Evolutionary conservation across 805 yeast species (phyloP).

Genomic region (Ogataea saltuana): DNA sequence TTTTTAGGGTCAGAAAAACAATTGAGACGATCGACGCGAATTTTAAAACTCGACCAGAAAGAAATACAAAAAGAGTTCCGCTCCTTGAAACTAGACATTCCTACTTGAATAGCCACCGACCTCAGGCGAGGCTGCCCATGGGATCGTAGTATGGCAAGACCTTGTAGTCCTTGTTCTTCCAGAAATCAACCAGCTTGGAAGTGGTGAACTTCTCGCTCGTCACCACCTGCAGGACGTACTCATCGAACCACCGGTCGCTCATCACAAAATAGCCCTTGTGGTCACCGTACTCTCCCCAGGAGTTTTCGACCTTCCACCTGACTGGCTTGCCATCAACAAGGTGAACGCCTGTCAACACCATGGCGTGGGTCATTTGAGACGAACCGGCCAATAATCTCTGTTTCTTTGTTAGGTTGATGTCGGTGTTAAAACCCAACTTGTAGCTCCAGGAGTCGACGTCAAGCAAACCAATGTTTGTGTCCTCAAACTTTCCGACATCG

Average conservation of each 20-base stretch:
- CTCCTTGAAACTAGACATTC: not conserved
- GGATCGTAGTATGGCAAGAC: slow-evolving; percentile 74
- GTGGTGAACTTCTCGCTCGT: slow-evolving; percentile 37
- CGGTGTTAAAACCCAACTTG: slow-evolving; percentile 51
- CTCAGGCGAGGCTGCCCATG: slow-evolving; percentile 70
- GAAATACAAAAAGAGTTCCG: not conserved
- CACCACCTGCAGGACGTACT: slow-evolving; percentile 73
- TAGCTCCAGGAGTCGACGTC: slow-evolving; percentile 73
- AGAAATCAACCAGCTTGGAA: slow-evolving; percentile 43
- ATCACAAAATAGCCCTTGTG: slow-evolving; percentile 69
- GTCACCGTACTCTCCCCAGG: slow-evolving; percentile 76
- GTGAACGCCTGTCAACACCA: slow-evolving; percentile 83
- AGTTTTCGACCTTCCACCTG: slow-evolving; percentile 76
- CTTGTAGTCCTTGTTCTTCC: slow-evolving; percentile 49
- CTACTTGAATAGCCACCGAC: not conserved
- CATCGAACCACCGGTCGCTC: slow-evolving; percentile 76
- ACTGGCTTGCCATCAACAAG: slow-evolving; percentile 57
- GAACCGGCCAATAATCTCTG: slow-evolving; percentile 38
- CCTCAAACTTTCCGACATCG: slow-evolving; percentile 77
- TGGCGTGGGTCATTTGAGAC: slow-evolving; percentile 87
- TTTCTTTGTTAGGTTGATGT: slow-evolving; percentile 36
- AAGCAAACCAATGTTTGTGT: slow-evolving; percentile 63
- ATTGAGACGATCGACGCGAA: not conserved
- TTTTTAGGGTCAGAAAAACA: too few species aligned
- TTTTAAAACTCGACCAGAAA: not conserved